Evolutionary conservation across 805 yeast genomes (phyloP).

Genomic region (Ogataea haglerorum): DNA sequence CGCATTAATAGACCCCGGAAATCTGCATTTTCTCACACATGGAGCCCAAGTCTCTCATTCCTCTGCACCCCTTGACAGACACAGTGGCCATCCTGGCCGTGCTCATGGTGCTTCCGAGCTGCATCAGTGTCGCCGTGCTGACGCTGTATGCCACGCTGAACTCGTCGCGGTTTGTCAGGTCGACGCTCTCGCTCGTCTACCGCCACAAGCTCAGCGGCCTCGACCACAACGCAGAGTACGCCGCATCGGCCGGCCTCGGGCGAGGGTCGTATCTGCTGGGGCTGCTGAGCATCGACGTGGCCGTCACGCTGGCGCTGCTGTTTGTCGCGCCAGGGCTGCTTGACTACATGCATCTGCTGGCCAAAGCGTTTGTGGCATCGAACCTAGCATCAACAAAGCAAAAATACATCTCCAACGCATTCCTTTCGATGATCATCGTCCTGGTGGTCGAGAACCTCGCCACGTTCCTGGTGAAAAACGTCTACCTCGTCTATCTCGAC

Average conservation of each 20-base stretch:
- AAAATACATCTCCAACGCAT: conserved; percentile 29
- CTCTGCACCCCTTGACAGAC: conserved; percentile 27
- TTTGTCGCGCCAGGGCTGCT: conserved; percentile 24
- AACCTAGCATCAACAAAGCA: conserved; percentile 30
- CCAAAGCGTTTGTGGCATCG: conserved; percentile 35
- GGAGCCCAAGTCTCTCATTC: conserved; percentile 35
- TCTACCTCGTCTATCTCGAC: conserved; percentile 12
- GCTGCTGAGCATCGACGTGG: conserved; percentile 17
- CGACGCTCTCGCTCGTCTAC: conserved; percentile 26
- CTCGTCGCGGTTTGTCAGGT: conserved; percentile 25
- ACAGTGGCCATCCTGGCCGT: conserved; percentile 29
- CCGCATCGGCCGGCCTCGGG: not conserved
- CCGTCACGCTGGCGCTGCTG: conserved; percentile 18
- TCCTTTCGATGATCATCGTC: conserved; percentile 23
- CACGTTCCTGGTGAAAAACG: conserved; percentile 3
- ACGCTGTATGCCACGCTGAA: conserved; percentile 25
- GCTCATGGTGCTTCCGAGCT: conserved; percentile 27
- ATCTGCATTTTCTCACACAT: conserved; percentile 33
- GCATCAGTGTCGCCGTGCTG: conserved; percentile 23
- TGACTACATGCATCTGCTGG: conserved; percentile 27
- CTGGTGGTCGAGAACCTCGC: conserved; percentile 16
- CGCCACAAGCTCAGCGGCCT: conserved; percentile 25
- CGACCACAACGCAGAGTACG: conserved; percentile 5
- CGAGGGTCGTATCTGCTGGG: conserved; percentile 12
- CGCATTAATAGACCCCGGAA: not conserved